A percentile compares a stretch with the other conserved stretches of the same genome.
These are phyloP conservation scores for Diaporthe velutina DNA, from an alignment of 2,329 filamentous ascomycete genomes.

Conservation along the genomic window DNA sequence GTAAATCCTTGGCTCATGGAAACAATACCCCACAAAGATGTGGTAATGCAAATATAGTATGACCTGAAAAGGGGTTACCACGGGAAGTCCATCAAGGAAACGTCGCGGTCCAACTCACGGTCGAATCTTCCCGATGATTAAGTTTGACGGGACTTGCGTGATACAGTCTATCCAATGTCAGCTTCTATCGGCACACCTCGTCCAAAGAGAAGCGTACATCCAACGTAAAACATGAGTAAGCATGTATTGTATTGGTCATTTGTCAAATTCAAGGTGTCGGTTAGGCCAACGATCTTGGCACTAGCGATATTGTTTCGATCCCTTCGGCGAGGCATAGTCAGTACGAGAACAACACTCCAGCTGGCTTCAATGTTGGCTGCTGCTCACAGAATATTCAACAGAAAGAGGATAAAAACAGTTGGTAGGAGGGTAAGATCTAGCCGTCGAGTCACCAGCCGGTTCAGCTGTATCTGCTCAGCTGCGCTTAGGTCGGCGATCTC, in stretches of 20 bases:
- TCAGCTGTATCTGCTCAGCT: neutral
- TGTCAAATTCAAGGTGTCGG: neutral
- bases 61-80: neutral
- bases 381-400: conserved; percentile 8
- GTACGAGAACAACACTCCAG: neutral
- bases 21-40: conserved; percentile 45
- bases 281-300: conserved; percentile 12
- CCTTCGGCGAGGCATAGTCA: neutral
- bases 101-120: neutral
- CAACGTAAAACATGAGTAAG: conserved; percentile 16
- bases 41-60: conserved; percentile 43
- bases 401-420: neutral
- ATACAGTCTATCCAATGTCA: neutral
- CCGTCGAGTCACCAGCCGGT: neutral
- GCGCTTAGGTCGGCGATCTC: neutral
- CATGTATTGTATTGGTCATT: conserved; percentile 7
- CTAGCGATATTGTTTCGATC: conserved; percentile 12
- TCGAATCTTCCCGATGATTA: conserved; percentile 11
- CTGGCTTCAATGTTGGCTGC: rapidly evolving
- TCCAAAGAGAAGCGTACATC: neutral
- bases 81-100: neutral
- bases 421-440: neutral
- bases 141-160: neutral
- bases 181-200: no score
- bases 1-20: conserved; percentile 50